Conservation (phyloP, 139 green algal species). For the Closterium sp. region DNA sequence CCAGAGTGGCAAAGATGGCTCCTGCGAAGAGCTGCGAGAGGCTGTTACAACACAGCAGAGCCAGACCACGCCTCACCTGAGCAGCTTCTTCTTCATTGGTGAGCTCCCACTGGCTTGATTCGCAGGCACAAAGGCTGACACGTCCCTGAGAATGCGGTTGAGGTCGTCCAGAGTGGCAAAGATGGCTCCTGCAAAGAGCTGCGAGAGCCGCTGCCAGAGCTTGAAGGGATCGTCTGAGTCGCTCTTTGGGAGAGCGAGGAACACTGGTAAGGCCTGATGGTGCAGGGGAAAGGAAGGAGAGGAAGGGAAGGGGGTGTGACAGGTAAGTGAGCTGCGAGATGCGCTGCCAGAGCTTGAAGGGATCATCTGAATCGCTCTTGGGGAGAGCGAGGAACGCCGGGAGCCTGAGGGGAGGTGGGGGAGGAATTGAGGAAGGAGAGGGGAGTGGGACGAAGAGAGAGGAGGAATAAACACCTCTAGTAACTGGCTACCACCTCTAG, state of each 20-base stretch:
- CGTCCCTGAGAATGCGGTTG: not conserved
- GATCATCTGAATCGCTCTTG: not conserved
- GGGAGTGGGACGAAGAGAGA: no score
- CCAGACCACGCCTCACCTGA: no score
- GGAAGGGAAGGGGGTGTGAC: no score
- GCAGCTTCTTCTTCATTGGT: not conserved
- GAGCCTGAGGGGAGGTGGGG: not conserved
- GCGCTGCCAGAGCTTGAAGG: not conserved
- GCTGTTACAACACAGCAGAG: no score
- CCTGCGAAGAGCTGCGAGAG: no score
- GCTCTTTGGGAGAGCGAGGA: not conserved
- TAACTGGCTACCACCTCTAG: no score
- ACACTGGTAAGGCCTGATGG: not conserved
- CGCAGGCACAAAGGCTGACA: not conserved
- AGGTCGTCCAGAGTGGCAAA: not conserved
- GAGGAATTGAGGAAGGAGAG: not conserved
- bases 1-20: no score
- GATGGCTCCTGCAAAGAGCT: not conserved
- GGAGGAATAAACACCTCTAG: no score
- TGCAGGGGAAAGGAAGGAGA: no score
- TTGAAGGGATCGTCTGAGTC: not conserved
- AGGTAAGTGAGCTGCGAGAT: not conserved
- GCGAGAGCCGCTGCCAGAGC: not conserved
- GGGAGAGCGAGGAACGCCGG: not conserved
- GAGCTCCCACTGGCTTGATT: not conserved